Percentiles rank a stretch among this genome's conserved stretches.
phyloP scores from a whole-genome alignment of 1,139 yeast genomes.

The Diutina siamensis region DNA sequence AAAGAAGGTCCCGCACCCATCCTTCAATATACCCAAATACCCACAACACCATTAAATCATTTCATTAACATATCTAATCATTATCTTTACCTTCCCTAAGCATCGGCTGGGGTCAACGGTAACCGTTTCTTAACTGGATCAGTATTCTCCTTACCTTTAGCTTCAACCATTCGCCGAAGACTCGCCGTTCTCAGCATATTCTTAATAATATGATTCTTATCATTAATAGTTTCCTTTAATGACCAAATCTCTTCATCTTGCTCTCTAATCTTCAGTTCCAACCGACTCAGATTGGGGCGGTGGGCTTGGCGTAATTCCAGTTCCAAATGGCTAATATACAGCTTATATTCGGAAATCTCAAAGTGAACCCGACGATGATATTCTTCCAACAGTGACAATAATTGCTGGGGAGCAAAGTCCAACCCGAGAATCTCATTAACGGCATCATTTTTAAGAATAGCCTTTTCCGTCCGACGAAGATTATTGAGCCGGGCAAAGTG shows the following conservation, averaged over 20 bases:
- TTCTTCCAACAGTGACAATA: slow-evolving; percentile 37
- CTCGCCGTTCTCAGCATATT: slow-evolving; percentile 56
- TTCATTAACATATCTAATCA: too few species aligned
- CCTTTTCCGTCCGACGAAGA: slow-evolving; percentile 42
- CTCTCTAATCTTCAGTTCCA: slow-evolving; percentile 31
- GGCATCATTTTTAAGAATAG: slow-evolving; percentile 42
- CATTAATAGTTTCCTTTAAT: slow-evolving; percentile 46
- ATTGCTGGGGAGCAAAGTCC: slow-evolving; percentile 22
- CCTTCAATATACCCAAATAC: too few species aligned
- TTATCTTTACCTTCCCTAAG: too few species aligned
- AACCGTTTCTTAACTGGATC: neutral
- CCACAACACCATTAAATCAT: too few species aligned
- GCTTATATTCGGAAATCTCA: slow-evolving; percentile 51
- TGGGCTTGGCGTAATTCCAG: slow-evolving; percentile 28
- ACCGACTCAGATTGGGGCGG: slow-evolving; percentile 8
- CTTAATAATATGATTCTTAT: slow-evolving; percentile 68
- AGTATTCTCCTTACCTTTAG: slow-evolving; percentile 2
- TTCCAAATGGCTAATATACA: slow-evolving; percentile 55
- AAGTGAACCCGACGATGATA: slow-evolving; percentile 30
- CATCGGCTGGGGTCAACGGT: neutral
- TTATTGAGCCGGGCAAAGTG: slow-evolving; percentile 55
- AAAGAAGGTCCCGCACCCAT: too few species aligned
- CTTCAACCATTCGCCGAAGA: slow-evolving; percentile 35
- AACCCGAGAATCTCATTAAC: slow-evolving; percentile 38
- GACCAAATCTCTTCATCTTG: slow-evolving; percentile 64